phyloP scores from a whole-genome alignment of 2,329 filamentous ascomycete species.

The Alternaria incomplexa region DNA sequence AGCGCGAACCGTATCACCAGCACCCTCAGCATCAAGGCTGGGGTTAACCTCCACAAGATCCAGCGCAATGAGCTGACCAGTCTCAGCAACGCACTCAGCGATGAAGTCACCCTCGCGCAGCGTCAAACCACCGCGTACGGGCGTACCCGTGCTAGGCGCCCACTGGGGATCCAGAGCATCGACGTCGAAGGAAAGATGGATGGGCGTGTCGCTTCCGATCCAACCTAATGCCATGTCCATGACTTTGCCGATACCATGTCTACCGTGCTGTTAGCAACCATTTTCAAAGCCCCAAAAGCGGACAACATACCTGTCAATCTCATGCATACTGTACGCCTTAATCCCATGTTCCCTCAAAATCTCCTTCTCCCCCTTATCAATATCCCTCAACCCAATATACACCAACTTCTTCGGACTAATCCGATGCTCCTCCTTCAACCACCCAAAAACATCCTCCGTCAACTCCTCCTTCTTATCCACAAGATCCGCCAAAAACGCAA shows the following conservation, averaged over 20 bases:
- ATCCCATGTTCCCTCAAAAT: slow-evolving; percentile 87
- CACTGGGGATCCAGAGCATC: slow-evolving; percentile 95
- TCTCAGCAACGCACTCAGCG: slow-evolving; percentile 69
- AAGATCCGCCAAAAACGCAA: slow-evolving; percentile 87
- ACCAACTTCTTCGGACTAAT: slow-evolving; percentile 84
- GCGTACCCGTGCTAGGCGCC: slow-evolving; percentile 94
- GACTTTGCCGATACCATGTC: slow-evolving; percentile 90
- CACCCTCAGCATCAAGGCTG: slow-evolving; percentile 62
- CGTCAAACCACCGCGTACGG: slow-evolving; percentile 90
- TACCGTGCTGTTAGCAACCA: slow-evolving; percentile 40
- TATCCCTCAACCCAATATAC: slow-evolving; percentile 93
- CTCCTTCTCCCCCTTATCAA: slow-evolving; percentile 92
- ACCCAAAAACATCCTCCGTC: slow-evolving; percentile 81
- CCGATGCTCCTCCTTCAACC: slow-evolving; percentile 76
- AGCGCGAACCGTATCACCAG: slow-evolving; percentile 84
- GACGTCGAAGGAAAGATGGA: slow-evolving; percentile 96
- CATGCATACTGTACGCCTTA: slow-evolving; percentile 98
- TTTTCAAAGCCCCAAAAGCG: neutral
- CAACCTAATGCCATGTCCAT: slow-evolving; percentile 98
- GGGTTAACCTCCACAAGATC: slow-evolving; percentile 64
- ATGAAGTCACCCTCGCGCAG: slow-evolving; percentile 97
- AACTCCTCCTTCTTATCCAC: slow-evolving; percentile 76
- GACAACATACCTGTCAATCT: slow-evolving; percentile 77
- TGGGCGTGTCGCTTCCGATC: slow-evolving; percentile 92
- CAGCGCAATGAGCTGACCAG: slow-evolving; percentile 63